Evolutionary conservation across 2,329 filamentous ascomycete species (phyloP), one percentile per base, ranked within the genome.

Genomic region (Cytospora chrysosperma): DNA sequence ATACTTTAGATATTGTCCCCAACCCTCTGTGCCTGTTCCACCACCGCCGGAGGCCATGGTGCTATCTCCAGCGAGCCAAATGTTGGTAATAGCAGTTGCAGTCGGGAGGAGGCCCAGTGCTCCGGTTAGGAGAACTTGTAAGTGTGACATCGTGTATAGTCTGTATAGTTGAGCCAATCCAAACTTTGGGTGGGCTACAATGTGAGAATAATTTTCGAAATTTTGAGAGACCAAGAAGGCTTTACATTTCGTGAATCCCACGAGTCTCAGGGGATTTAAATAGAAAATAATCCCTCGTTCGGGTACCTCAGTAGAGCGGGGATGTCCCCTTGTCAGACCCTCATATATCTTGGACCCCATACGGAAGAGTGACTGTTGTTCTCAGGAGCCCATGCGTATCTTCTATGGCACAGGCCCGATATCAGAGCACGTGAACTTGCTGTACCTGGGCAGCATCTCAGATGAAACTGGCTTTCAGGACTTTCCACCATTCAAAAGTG

Each of bases 1-100:
- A 70, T 84, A 80, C 54, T 79, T 76, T 17, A 90, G 77, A 70
- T 83, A 86, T 67, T 82, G 76, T 24, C 86, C 88, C 86, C 88
- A 90, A 51, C 88, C 88, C 81, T 79, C 69, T 2, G 74, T 79
- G 9, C 76, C 76, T 19, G 75, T 73, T 8, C 76, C 79, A 32
- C 78, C 78, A 5, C 79, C 80, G 13, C 72, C 76, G 49, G 71
- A 73, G 2, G 84, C 84, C 84, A 87, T 88, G 1, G 86, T 88
- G 19, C 83, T 86, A 70, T 88, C 86, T 37, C 86, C 86, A 6
- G 60, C 60, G 30, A 62, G 34, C 60, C 60, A 62, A 19, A 62
- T 62, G 32, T 62, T 62, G 40, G 60, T 62, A 24, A 62, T 54
- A 2, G 60, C 60, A 3, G 15, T 32, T 21, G 47, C 47, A 2